Percentiles rank a stretch among this genome's conserved stretches.
Conservation (phyloP, 352 stramenopile genomes). For the Globisporangium carolinianum region DNA sequence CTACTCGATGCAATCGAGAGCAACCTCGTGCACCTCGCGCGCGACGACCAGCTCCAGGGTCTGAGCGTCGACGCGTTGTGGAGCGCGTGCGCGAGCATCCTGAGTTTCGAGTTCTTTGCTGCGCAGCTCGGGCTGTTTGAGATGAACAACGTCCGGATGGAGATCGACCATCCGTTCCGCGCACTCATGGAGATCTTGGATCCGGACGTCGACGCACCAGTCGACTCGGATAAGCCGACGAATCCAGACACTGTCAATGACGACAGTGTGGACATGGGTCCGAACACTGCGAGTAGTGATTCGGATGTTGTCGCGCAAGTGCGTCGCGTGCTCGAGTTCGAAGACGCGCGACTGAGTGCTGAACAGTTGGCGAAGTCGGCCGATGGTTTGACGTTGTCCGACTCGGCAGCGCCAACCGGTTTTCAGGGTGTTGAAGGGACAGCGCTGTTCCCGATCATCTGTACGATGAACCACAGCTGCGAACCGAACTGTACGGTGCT, state of each 20-base stretch:
- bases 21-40: conserved; percentile 57
- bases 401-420: background rate
- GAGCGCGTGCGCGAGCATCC: conserved; percentile 46
- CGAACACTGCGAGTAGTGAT: background rate
- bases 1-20: conserved; percentile 58
- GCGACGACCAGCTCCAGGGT: conserved; percentile 51
- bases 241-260: conserved; percentile 17
- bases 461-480: conserved; percentile 97
- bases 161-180: conserved; percentile 79
- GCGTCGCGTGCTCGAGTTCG: conserved; percentile 35
- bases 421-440: conserved; percentile 89
- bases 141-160: conserved; percentile 95
- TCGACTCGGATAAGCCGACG: too few species aligned
- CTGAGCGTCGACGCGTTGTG: conserved; percentile 53
- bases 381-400: too few species aligned
- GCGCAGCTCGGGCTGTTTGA: conserved; percentile 93
- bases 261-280: conserved; percentile 13
- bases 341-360: conserved; percentile 20
- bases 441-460: conserved; percentile 89
- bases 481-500: conserved; percentile 89
- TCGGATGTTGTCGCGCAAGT: conserved; percentile 25
- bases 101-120: conserved; percentile 85
- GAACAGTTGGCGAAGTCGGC: background rate
- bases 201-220: conserved; percentile 18
- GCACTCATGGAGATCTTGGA: conserved; percentile 69